phyloP scores from a whole-genome alignment of 2,329 filamentous ascomycete genomes.

The Rhytidhysteron rufulum region DNA sequence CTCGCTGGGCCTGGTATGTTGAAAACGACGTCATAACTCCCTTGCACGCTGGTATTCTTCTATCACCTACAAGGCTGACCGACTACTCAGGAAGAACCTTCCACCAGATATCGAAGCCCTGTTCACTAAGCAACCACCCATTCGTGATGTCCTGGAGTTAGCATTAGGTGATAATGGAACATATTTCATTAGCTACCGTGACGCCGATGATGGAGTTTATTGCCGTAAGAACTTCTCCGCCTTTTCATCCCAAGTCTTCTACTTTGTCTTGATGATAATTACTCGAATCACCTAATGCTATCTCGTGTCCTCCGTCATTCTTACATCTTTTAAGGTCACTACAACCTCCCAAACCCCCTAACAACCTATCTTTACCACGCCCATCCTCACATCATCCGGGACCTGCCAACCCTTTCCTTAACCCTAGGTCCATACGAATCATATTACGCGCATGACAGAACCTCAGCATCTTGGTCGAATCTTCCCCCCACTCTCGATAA shows the following conservation, averaged over 20 bases:
- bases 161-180: slow-evolving; percentile 18
- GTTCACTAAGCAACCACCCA: slow-evolving; percentile 25
- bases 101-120: slow-evolving; percentile 24
- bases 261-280: not conserved
- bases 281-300: not conserved
- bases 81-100: slow-evolving; percentile 17
- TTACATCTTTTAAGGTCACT: slow-evolving; percentile 17
- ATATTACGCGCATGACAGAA: slow-evolving; percentile 27
- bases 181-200: slow-evolving; percentile 25
- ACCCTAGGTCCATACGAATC: slow-evolving; percentile 25
- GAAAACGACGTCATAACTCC: not conserved
- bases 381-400: slow-evolving; percentile 20
- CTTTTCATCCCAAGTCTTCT: not conserved
- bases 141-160: slow-evolving; percentile 25
- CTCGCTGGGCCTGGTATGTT: slow-evolving; percentile 28
- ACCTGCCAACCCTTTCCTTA: slow-evolving; percentile 23
- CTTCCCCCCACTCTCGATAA: slow-evolving; percentile 25
- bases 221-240: slow-evolving; percentile 11
- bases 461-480: slow-evolving; percentile 23
- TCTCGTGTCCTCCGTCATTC: not conserved
- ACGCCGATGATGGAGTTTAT: slow-evolving; percentile 14
- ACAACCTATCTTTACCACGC: slow-evolving; percentile 25
- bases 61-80: not conserved
- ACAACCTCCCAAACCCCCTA: slow-evolving; percentile 29
- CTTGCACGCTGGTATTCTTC: not conserved